Conservation (phyloP, 345 rosid genomes). For the Raphanus raphanistrum region DNA sequence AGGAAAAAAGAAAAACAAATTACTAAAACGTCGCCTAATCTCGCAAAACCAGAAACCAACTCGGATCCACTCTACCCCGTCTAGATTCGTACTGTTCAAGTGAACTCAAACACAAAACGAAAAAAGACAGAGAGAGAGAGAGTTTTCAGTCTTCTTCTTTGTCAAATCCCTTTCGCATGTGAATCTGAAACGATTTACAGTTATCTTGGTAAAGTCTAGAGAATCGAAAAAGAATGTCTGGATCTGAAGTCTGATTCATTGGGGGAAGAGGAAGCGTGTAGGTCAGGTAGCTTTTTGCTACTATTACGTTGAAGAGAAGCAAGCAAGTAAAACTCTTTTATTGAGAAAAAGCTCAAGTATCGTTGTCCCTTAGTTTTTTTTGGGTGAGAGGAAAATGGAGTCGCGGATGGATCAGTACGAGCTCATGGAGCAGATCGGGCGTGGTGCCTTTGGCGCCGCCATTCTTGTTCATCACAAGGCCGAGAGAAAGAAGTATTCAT, state of each 20-base stretch:
- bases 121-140: not conserved
- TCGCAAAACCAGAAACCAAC: constrained; percentile 21
- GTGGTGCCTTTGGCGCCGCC: constrained; percentile 98
- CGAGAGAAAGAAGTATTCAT: constrained; percentile 77
- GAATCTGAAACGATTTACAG: constrained; percentile 9
- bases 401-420: constrained; percentile 99
- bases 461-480: constrained; percentile 89
- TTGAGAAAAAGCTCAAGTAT: constrained; percentile 2
- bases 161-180: constrained; percentile 13
- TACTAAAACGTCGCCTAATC: not conserved
- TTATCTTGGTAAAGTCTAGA: constrained; percentile 2
- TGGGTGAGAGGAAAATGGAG: constrained; percentile 50
- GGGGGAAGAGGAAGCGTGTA: constrained; percentile 29
- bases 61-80: not conserved
- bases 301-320: constrained; percentile 3
- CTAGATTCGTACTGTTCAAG: constrained; percentile 33
- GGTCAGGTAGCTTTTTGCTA: constrained; percentile 15
- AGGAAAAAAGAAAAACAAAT: not conserved
- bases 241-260: constrained; percentile 34
- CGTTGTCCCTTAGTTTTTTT: not conserved
- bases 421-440: constrained; percentile 99
- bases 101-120: constrained; percentile 29
- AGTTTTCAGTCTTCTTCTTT: constrained; percentile 8
- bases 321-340: not conserved
- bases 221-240: constrained; percentile 16